Evolutionary conservation across 176 grass and related monocot genomes (phyloP), one percentile per base, ranked within the genome.

Genomic region (Puccinellia tenuiflora): DNA sequence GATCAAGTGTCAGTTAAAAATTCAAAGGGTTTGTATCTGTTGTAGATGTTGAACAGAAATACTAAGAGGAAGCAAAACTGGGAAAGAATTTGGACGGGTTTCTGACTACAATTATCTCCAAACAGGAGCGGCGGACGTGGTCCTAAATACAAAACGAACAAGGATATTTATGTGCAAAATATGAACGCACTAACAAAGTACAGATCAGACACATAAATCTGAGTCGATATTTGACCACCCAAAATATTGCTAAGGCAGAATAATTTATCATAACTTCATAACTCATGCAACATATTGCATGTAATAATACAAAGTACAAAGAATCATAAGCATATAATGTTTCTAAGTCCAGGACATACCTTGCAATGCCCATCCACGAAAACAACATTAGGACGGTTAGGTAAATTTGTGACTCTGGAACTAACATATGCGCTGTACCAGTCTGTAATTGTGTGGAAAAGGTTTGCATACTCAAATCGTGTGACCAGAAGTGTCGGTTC

Each of bases 341-440:
- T 48, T 13, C 21, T 55, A 53, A 79, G 74, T 39, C 76, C 43
- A 33, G 24, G 3, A 86, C 74, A 69, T 91, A 99, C 96, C 96
- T 96, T 96, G 91, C 96, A 99, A 80, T 99, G 96, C 10, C 96
- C 96, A 87, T 99, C 96, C 53, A 99, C 29, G 35, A 99, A 99
- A 71, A 99, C 69, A 68, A 99, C 62, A 88, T 94, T 92, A 46
- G 96, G 93, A 15, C 91, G 87, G 17, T 68, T 80, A 2, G 96
- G 54, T 52, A 96, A 85, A 79, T 88, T 52, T 3, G 91, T 90
- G 57, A 96, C 89, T 79, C 93, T 90, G 81, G 96, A 93, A 85
- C 91, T 99, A 79, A 90, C 91, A 94, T 99, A 99, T 81, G 96
- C 93, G 72, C 89, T 96, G 77, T 99, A 96, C 96, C 96, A 99